These are phyloP conservation scores for Alternaria sp. DNA, from an alignment of 2,329 filamentous ascomycete genomes.

Conservation along the genomic window DNA sequence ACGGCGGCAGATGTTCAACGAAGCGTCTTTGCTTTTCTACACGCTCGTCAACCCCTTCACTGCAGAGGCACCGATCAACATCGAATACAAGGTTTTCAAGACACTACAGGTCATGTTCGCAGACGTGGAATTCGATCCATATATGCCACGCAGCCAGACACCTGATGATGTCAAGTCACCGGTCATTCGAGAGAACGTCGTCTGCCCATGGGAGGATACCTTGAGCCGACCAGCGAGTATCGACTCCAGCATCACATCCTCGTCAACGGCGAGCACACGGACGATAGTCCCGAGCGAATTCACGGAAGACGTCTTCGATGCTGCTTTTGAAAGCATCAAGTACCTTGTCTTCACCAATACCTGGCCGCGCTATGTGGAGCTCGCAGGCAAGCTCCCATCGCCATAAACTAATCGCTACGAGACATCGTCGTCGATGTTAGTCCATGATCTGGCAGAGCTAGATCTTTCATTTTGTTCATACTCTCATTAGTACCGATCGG, in stretches of 20 bases:
- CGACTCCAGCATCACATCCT: slow-evolving; percentile 34
- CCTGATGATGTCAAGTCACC: slow-evolving; percentile 36
- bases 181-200: slow-evolving; percentile 42
- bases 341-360: slow-evolving; percentile 51
- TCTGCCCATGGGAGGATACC: slow-evolving; percentile 50
- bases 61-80: slow-evolving; percentile 50
- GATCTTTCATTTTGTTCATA: neutral
- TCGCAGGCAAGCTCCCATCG: slow-evolving; percentile 28
- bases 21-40: slow-evolving; percentile 50
- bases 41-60: slow-evolving; percentile 50
- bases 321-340: slow-evolving; percentile 50
- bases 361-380: slow-evolving; percentile 48
- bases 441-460: neutral
- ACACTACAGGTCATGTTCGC: slow-evolving; percentile 42
- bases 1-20: slow-evolving; percentile 48
- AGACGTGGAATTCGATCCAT: slow-evolving; percentile 47
- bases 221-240: slow-evolving; percentile 45
- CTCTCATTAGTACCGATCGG: neutral
- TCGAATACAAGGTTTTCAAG: slow-evolving; percentile 52
- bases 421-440: neutral
- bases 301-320: slow-evolving; percentile 44
- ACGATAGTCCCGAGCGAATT: slow-evolving; percentile 48
- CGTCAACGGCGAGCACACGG: slow-evolving; percentile 32
- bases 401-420: neutral
- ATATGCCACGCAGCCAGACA: slow-evolving; percentile 38